These are phyloP conservation scores for Hypomyces rosellus DNA, from an alignment of 2,329 filamentous ascomycete genomes.

Conservation along the genomic window DNA sequence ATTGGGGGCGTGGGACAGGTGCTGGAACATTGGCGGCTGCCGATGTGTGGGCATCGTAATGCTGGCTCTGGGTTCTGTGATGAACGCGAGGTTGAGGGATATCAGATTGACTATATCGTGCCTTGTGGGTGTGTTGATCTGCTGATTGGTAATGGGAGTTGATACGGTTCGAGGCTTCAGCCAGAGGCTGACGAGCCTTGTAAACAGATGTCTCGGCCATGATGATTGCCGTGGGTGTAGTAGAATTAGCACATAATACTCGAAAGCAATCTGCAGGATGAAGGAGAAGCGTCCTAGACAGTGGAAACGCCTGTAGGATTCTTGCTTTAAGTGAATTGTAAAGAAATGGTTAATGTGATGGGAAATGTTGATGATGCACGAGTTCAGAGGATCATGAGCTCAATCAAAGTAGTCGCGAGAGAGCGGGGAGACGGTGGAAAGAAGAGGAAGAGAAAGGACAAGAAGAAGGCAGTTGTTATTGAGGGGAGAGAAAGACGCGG, in stretches of 20 bases:
- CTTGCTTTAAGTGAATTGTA: not conserved
- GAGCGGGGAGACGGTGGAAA: slow-evolving; percentile 7
- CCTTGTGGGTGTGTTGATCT: slow-evolving; percentile 24
- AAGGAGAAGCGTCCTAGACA: not conserved
- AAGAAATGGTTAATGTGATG: slow-evolving; percentile 1
- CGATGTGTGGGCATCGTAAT: slow-evolving; percentile 1
- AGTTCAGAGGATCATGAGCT: slow-evolving; percentile 2
- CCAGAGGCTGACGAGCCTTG: slow-evolving; percentile 35
- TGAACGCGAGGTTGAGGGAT: slow-evolving; percentile 6
- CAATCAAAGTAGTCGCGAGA: slow-evolving; percentile 5
- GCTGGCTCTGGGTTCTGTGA: slow-evolving; percentile 6
- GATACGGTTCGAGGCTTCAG: slow-evolving; percentile 41
- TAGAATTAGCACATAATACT: slow-evolving; percentile 32
- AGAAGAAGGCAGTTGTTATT: not conserved
- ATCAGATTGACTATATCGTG: slow-evolving; percentile 21
- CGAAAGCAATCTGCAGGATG: slow-evolving; percentile 9
- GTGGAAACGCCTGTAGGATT: slow-evolving; percentile 5
- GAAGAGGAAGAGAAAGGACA: slow-evolving; percentile 8
- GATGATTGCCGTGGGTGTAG: slow-evolving; percentile 15
- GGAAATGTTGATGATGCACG: not conserved
- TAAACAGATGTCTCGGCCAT: slow-evolving; percentile 27
- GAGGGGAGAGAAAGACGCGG: slow-evolving; percentile 3
- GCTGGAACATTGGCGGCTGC: slow-evolving; percentile 13
- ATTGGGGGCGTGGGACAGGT: slow-evolving; percentile 20
- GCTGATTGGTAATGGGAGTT: slow-evolving; percentile 33